Evolutionary conservation across 306 rosid species (phyloP), one percentile per base, ranked within the genome.

Genomic region (Pterocarpus macrocarpus): DNA sequence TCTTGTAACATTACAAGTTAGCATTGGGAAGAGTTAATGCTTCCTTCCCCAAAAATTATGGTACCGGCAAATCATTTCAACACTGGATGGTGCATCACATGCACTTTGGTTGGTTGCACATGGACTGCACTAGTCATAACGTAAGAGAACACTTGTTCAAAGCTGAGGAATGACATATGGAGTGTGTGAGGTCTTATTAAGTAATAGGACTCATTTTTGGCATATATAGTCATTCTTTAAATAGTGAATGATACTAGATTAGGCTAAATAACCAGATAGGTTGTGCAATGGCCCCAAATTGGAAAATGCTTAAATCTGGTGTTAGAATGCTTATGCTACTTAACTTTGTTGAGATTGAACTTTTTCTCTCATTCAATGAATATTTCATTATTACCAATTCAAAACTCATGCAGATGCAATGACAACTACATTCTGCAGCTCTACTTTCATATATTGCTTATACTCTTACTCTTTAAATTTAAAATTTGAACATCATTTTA

Each of bases 21-120:
- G 69, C 43, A 62, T 41, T 64, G 43, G 69, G 39, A 8, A 66
- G 76, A 44, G 44, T 65, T 74, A 57, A 14, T 56, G 22, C 12
- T 81, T 73, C 74, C 59, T 64, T 64, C 74, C 10, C 58, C 50
- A 56, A 57, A 49, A 65, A 73, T 65, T 22, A 65, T 73, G 84
- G 73, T 13, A 43, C 52, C 32, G 3, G 36, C 41, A 38, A 39
- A 45, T 68, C 33, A 14, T 62, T 63, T 44, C 61, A 14, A 47
- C 62, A 52, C 28, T 65, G 30, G 56, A 13, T 45, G 75, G 59
- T 59, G 72, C 61, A 53, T 52, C 59, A 55, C 78, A 71, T 64
- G 65, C 32, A 28, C 30, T 62, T 53, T 76, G 71, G 74, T 53
- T 52, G 61, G 82, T 71, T 16, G 76, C 49, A 44, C 38, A 73